These are phyloP conservation scores for Eimeria praecox DNA, from an alignment of 169 alveolate species.

Conservation along the genomic window DNA sequence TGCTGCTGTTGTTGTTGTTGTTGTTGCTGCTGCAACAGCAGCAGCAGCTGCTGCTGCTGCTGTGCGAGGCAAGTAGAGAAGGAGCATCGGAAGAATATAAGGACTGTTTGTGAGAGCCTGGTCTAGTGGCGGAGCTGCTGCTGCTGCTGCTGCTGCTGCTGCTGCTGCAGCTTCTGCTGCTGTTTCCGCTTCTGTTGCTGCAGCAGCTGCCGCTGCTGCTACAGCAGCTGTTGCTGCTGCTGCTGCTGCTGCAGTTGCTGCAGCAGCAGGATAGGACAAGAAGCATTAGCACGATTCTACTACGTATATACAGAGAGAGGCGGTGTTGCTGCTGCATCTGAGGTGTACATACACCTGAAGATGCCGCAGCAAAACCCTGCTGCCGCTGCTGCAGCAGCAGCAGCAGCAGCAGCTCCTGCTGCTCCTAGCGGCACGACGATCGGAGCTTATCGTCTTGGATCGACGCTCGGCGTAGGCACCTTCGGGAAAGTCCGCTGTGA, in stretches of 20 bases:
- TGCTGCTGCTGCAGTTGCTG: background rate
- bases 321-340: background rate
- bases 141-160: background rate
- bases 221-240: background rate
- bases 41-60: background rate
- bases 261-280: background rate
- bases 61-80: background rate
- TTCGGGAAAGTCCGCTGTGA: conserved; percentile 95
- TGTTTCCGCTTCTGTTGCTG: background rate
- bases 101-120: background rate
- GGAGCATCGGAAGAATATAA: background rate
- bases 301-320: too few relatives aligned
- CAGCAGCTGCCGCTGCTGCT: background rate
- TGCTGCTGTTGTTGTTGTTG: background rate
- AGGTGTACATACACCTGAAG: background rate
- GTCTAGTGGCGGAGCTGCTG: background rate
- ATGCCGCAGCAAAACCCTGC: conserved; percentile 62
- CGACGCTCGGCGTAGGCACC: conserved; percentile 96
- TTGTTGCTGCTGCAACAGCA: background rate
- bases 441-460: conserved; percentile 89
- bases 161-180: background rate
- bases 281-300: too few relatives aligned
- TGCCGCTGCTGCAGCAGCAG: conserved; percentile 69
- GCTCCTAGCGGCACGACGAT: conserved; percentile 59
- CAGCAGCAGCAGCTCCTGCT: conserved; percentile 1